These are phyloP conservation scores for Globisporangium emineosum DNA, from an alignment of 352 stramenopile species.

Conservation along the genomic window DNA sequence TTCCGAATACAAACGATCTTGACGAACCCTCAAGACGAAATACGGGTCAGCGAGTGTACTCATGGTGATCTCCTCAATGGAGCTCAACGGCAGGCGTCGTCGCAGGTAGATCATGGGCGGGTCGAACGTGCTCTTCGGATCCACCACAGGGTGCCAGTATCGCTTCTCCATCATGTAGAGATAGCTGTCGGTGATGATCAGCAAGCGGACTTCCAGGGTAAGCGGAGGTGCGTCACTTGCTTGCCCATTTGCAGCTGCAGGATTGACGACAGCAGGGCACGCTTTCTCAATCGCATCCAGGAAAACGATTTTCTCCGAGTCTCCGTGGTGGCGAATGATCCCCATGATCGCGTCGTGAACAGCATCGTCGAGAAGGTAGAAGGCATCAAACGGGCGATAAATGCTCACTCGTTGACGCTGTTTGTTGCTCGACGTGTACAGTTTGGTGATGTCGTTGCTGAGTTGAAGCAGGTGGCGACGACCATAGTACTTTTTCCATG, in stretches of 20 bases:
- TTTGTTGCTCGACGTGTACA: conserved; percentile 80
- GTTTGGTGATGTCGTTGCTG: conserved; percentile 82
- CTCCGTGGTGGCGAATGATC: conserved; percentile 72
- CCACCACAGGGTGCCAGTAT: conserved; percentile 48
- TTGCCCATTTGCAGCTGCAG: background rate
- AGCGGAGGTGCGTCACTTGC: conserved; percentile 34
- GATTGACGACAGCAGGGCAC: conserved; percentile 22
- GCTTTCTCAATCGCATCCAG: conserved; percentile 73
- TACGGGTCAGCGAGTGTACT: conserved; percentile 81
- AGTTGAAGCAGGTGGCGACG: conserved; percentile 81
- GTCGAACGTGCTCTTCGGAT: conserved; percentile 52
- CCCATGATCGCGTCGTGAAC: conserved; percentile 61
- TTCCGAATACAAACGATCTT: conserved; percentile 48
- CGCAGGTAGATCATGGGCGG: conserved; percentile 72
- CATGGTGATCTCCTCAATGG: conserved; percentile 77
- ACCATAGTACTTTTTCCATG: conserved; percentile 79
- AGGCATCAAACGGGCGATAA: conserved; percentile 81
- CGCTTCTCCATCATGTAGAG: conserved; percentile 82
- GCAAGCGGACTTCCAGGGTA: conserved; percentile 34
- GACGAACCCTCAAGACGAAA: conserved; percentile 64
- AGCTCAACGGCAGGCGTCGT: conserved; percentile 51
- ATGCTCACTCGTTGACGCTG: conserved; percentile 84
- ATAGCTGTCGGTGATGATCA: conserved; percentile 70
- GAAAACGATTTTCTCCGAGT: conserved; percentile 84
- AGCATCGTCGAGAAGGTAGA: conserved; percentile 71